A percentile compares a stretch with the other conserved stretches of the same genome.
Evolutionary conservation across 495 filamentous ascomycete genomes (phyloP).

Genomic region (Mycothermus thermophilus): DNA sequence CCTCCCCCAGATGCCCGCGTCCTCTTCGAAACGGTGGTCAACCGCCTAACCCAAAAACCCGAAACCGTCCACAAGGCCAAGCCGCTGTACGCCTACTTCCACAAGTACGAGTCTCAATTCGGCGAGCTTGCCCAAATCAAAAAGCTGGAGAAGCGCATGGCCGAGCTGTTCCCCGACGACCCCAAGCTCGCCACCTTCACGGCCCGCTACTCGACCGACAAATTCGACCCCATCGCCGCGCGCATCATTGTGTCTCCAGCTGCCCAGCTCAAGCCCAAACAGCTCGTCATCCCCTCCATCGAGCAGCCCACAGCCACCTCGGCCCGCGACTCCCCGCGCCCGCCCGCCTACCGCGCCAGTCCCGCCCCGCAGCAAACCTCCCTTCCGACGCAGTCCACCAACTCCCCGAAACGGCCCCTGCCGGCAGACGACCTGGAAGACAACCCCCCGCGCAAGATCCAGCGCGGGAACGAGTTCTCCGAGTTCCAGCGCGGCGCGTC

Average conservation of each 20-base stretch:
- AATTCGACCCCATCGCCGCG: conserved; percentile 51
- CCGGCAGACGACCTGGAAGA: conserved; percentile 63
- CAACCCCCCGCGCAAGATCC: conserved; percentile 57
- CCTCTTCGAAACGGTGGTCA: conserved; percentile 85
- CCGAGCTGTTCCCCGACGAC: conserved; percentile 79
- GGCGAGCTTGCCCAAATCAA: conserved; percentile 79
- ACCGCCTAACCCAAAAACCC: conserved; percentile 56
- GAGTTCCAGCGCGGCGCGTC: conserved; percentile 54
- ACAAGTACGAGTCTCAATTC: conserved; percentile 87
- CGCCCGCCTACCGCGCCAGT: conserved; percentile 22
- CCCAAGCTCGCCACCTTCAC: conserved; percentile 61
- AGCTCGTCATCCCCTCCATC: conserved; percentile 33
- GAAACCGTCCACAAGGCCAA: conserved; percentile 63
- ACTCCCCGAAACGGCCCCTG: conserved; percentile 65
- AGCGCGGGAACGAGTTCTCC: conserved; percentile 15
- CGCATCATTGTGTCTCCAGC: conserved; percentile 71
- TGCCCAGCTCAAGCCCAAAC: conserved; percentile 57
- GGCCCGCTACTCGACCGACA: conserved; percentile 51
- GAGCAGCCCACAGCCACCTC: conserved; percentile 30
- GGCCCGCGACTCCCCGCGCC: conserved; percentile 40
- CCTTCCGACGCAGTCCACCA: conserved; percentile 33
- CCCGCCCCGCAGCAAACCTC: conserved; percentile 33
- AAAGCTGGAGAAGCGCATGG: conserved; percentile 85
- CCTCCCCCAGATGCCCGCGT: conserved; percentile 84
- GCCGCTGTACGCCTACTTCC: conserved; percentile 74